Percentiles rank a stretch among this genome's conserved stretches.
These are phyloP conservation scores for Malbranchea cinnamomea DNA, from an alignment of 2,329 filamentous ascomycete species.

Conservation along the genomic window DNA sequence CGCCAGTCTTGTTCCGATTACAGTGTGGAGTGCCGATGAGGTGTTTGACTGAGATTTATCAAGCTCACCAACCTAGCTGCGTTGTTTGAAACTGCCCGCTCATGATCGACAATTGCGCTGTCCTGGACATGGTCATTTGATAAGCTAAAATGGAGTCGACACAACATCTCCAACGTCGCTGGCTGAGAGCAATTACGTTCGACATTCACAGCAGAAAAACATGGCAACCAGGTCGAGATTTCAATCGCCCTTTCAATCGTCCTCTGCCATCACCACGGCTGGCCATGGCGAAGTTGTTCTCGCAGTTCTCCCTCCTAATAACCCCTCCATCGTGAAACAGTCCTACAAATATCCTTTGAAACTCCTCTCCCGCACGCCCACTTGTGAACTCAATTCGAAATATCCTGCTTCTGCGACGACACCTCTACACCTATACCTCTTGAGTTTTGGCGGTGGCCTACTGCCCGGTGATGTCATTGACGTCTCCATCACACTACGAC, in stretches of 20 bases:
- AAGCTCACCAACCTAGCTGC: no score
- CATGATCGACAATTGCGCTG: no score
- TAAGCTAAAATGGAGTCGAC: no score
- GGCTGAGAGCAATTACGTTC: no score
- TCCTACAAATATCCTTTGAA: slow-evolving; percentile 92
- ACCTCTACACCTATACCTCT: slow-evolving; percentile 68
- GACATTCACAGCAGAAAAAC: no score
- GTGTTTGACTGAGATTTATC: no score
- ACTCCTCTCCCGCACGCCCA: slow-evolving; percentile 64
- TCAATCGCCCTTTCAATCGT: slow-evolving; percentile 70
- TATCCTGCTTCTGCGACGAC: slow-evolving; percentile 20
- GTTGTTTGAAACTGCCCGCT: no score
- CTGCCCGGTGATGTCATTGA: slow-evolving; percentile 74
- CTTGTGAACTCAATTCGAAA: slow-evolving; percentile 38
- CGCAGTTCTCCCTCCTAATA: slow-evolving; percentile 53
- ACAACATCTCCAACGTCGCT: no score
- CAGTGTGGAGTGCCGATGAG: no score
- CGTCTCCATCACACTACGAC: slow-evolving; percentile 51
- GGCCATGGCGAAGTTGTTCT: slow-evolving; percentile 69
- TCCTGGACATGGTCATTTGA: no score
- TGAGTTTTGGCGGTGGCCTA: slow-evolving; percentile 89
- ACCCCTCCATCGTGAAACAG: slow-evolving; percentile 57
- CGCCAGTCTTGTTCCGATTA: no score
- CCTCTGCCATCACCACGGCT: slow-evolving; percentile 51
- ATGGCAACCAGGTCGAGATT: no score